Conservation (phyloP, 148 eudicot species). For the Silene conica region DNA sequence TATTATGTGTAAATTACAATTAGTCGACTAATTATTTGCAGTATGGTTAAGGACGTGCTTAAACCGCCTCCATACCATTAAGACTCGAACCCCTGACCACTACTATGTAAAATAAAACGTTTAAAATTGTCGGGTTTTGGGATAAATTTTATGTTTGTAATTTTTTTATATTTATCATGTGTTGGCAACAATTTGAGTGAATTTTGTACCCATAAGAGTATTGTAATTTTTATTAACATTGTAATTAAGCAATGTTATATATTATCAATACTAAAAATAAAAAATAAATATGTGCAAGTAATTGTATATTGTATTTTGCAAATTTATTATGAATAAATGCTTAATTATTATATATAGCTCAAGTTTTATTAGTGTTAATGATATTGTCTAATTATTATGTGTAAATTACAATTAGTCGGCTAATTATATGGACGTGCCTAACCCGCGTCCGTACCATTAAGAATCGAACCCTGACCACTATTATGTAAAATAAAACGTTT, state of each 20-base stretch:
- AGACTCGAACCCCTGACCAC: not conserved
- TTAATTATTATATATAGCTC: not conserved
- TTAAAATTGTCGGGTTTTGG: not conserved
- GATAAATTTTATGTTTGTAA: not conserved
- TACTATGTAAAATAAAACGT: not conserved
- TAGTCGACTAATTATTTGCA: too few species aligned
- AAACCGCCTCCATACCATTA: constrained; percentile 33
- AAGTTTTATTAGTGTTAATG: not conserved
- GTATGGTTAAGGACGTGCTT: constrained; percentile 40
- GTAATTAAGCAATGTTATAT: too few species aligned
- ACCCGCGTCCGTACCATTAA: too few species aligned
- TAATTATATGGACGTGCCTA: too few species aligned
- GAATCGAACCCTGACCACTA: too few species aligned
- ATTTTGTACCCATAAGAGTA: not conserved
- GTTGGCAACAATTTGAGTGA: constrained; percentile 12
- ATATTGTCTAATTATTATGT: too few species aligned
- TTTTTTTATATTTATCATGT: not conserved
- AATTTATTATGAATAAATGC: not conserved
- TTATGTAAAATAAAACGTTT: too few species aligned
- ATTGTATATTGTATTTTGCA: not conserved
- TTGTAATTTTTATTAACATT: constrained; percentile 5
- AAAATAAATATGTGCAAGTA: too few species aligned
- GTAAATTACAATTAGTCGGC: too few species aligned
- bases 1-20: too few species aligned
- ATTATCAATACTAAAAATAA: constrained; percentile 11